Evolutionary conservation across 1,284 basidiomycete genomes (phyloP).

Genomic region (Mycosarcoma mackinlayi): DNA sequence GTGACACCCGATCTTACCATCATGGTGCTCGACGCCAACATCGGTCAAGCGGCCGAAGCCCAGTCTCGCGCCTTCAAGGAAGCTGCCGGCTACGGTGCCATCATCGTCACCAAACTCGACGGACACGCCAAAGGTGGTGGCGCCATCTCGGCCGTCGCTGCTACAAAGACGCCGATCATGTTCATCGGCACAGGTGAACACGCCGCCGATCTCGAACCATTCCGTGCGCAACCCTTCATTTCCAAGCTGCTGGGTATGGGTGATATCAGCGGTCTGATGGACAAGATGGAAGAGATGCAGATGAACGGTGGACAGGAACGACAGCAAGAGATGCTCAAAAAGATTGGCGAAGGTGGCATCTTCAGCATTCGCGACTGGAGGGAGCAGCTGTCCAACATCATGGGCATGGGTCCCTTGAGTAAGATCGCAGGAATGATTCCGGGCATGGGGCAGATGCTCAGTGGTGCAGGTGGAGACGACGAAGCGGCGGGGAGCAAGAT

Average conservation of each 20-base stretch:
- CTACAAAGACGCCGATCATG: conserved; percentile 96
- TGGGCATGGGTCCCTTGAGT: conserved; percentile 98
- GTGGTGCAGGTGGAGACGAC: conserved; percentile 74
- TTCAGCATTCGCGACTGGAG: conserved; percentile 96
- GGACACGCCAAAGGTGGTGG: conserved; percentile 99
- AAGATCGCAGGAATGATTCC: conserved; percentile 99
- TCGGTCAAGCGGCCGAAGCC: conserved; percentile 94
- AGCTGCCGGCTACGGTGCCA: conserved; percentile 95
- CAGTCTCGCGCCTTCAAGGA: conserved; percentile 98
- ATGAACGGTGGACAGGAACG: conserved; percentile 80
- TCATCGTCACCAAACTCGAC: conserved; percentile 99
- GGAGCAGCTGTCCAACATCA: conserved; percentile 95
- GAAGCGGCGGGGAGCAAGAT: conserved; percentile 86
- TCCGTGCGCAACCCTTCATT: conserved; percentile 95
- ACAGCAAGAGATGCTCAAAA: conserved; percentile 98
- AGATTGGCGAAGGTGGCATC: conserved; percentile 90
- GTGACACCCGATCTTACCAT: conserved; percentile 80
- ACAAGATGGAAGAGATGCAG: conserved; percentile 70
- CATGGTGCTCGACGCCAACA: conserved; percentile 71
- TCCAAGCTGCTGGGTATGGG: conserved; percentile 95
- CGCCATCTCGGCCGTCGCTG: conserved; percentile 98
- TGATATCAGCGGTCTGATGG: conserved; percentile 95
- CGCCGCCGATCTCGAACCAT: conserved; percentile 92
- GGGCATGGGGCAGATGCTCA: conserved; percentile 86
- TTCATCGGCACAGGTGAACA: conserved; percentile 99